Conservation (phyloP, 2,329 filamentous ascomycete genomes). For the Calonectria pseudoturangicola region DNA sequence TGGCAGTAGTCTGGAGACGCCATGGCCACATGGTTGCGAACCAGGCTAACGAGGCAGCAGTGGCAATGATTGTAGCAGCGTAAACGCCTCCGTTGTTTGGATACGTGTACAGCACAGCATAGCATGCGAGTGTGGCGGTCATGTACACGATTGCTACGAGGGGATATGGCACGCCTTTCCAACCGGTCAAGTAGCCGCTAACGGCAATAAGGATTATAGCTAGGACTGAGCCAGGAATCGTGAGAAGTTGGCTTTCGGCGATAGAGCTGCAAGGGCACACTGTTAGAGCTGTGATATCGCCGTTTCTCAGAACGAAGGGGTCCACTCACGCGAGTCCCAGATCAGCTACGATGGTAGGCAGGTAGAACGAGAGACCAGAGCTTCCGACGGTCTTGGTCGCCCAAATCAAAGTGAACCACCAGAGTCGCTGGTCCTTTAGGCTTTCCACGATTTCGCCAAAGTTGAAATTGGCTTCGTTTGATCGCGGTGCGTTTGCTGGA, state of each 20-base stretch:
- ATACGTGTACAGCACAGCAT: neutral
- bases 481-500: neutral
- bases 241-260: slow-evolving; percentile 16
- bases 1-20: slow-evolving; percentile 1
- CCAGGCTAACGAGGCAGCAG: slow-evolving; percentile 1
- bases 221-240: neutral
- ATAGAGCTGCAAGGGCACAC: neutral
- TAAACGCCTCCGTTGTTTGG: slow-evolving; percentile 22
- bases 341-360: slow-evolving; percentile 9
- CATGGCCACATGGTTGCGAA: slow-evolving; percentile 19
- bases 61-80: neutral
- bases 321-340: slow-evolving; percentile 18
- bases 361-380: slow-evolving; percentile 16
- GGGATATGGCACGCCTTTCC: neutral
- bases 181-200: neutral
- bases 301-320: neutral
- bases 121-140: neutral
- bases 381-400: neutral
- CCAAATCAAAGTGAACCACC: slow-evolving; percentile 9
- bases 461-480: neutral
- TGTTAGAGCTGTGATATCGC: neutral
- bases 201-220: slow-evolving; percentile 10
- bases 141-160: neutral
- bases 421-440: slow-evolving; percentile 9
- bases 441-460: neutral